Evolutionary conservation across 1,284 basidiomycete species (phyloP).

Genomic region (Pseudozyma sp.): DNA sequence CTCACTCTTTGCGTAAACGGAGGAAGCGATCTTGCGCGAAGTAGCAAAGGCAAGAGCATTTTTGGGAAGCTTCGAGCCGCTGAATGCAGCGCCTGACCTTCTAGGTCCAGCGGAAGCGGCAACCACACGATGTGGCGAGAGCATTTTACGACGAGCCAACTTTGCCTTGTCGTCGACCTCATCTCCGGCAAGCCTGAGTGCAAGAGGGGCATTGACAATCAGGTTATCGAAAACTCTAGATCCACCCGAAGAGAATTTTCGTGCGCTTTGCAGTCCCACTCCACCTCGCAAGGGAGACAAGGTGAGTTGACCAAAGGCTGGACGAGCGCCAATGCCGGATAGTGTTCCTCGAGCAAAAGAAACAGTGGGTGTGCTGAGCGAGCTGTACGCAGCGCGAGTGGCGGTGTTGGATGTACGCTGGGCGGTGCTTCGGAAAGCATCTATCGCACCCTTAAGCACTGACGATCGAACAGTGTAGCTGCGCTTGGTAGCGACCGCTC

Average conservation of each 20-base stretch:
- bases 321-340: constrained; percentile 23
- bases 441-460: constrained; percentile 19
- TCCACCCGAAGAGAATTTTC: constrained; percentile 40
- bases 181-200: constrained; percentile 29
- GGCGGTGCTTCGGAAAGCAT: constrained; percentile 11
- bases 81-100: constrained; percentile 20
- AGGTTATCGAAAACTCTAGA: constrained; percentile 44
- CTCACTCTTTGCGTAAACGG: background rate
- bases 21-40: background rate
- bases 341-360: constrained; percentile 23
- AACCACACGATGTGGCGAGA: background rate
- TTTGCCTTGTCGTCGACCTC: constrained; percentile 43
- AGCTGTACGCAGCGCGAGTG: constrained; percentile 8
- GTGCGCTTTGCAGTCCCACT: constrained; percentile 28
- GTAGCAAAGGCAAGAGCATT: constrained; percentile 13
- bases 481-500: background rate
- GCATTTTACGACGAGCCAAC: background rate
- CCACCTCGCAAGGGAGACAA: constrained; percentile 29
- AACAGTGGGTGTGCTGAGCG: constrained; percentile 9
- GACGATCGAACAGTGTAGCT: constrained; percentile 7
- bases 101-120: background rate
- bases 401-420: background rate
- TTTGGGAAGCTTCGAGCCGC: background rate
- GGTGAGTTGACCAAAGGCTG: constrained; percentile 13
- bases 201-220: constrained; percentile 48